Evolutionary conservation across 2,329 filamentous ascomycete species (phyloP).

Genomic region (Grosmannia clavigera): DNA sequence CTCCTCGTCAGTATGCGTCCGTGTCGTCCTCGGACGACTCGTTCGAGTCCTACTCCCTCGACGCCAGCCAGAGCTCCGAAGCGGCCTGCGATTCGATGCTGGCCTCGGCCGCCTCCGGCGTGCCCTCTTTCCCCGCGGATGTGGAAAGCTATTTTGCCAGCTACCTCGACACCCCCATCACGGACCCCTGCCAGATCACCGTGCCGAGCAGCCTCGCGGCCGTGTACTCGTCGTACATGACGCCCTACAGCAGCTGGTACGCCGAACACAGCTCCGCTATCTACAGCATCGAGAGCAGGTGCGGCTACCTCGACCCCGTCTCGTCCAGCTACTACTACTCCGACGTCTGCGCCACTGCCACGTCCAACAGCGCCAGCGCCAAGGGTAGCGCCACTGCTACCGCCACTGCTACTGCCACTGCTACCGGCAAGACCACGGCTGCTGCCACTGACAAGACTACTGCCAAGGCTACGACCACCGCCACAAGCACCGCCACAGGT

Average conservation of each 20-base stretch:
- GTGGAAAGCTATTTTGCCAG: conserved; percentile 11
- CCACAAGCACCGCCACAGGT: background rate
- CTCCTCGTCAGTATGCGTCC: conserved; percentile 7
- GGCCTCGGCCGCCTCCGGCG: conserved; percentile 8
- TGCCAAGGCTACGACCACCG: background rate
- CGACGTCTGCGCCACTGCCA: background rate
- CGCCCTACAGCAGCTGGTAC: conserved; percentile 13
- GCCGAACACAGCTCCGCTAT: conserved; percentile 12
- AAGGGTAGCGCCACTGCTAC: background rate
- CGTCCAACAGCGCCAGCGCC: conserved; percentile 2
- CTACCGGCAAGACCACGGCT: background rate
- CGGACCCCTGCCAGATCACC: conserved; percentile 16
- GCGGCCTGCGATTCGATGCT: conserved; percentile 13
- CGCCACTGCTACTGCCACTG: background rate
- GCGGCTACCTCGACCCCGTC: conserved; percentile 3
- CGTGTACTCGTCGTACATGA: conserved; percentile 13
- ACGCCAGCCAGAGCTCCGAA: background rate
- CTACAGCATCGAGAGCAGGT: conserved; percentile 14
- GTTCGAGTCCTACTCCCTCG: conserved; percentile 12
- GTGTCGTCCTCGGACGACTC: conserved; percentile 5
- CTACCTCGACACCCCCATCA: background rate
- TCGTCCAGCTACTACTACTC: conserved; percentile 9
- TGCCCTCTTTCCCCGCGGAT: conserved; percentile 16
- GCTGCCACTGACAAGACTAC: background rate
- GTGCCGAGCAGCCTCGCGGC: conserved; percentile 14